phyloP scores from a whole-genome alignment of 2,329 filamentous ascomycete species.

The Aureobasidium sp. region DNA sequence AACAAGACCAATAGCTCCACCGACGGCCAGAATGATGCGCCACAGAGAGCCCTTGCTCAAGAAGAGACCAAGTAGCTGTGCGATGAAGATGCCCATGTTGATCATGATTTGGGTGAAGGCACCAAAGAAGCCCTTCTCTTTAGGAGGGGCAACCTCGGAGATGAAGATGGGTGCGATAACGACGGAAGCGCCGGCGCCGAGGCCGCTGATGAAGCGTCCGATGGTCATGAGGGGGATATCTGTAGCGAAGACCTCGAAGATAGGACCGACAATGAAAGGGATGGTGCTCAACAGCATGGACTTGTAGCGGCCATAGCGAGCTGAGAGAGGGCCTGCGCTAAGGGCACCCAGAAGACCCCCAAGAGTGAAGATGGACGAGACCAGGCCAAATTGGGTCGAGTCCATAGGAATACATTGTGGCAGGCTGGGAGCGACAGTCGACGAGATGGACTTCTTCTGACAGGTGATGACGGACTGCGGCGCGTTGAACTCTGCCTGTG shows the following conservation, averaged over 20 bases:
- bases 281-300: slow-evolving; percentile 70
- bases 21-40: slow-evolving; percentile 72
- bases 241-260: slow-evolving; percentile 63
- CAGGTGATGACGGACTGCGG: slow-evolving; percentile 92
- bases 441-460: slow-evolving; percentile 48
- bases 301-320: slow-evolving; percentile 63
- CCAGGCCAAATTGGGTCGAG: slow-evolving; percentile 69
- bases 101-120: slow-evolving; percentile 86
- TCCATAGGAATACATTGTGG: slow-evolving; percentile 85
- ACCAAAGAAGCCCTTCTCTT: slow-evolving; percentile 56
- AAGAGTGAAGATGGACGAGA: slow-evolving; percentile 85
- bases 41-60: slow-evolving; percentile 71
- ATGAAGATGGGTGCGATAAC: slow-evolving; percentile 95
- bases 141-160: slow-evolving; percentile 74
- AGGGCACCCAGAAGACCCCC: slow-evolving; percentile 82
- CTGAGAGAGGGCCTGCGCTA: slow-evolving; percentile 68
- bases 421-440: slow-evolving; percentile 26
- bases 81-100: slow-evolving; percentile 73
- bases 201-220: slow-evolving; percentile 70
- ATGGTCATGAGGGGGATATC: slow-evolving; percentile 59
- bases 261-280: slow-evolving; percentile 67
- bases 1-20: slow-evolving; percentile 56
- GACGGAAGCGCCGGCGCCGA: slow-evolving; percentile 80
- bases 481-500: slow-evolving; percentile 87
- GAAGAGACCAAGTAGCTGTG: slow-evolving; percentile 82